Evolutionary conservation across 164 flowering plant species (phyloP).

Genomic region (Magnolia officinalis): DNA sequence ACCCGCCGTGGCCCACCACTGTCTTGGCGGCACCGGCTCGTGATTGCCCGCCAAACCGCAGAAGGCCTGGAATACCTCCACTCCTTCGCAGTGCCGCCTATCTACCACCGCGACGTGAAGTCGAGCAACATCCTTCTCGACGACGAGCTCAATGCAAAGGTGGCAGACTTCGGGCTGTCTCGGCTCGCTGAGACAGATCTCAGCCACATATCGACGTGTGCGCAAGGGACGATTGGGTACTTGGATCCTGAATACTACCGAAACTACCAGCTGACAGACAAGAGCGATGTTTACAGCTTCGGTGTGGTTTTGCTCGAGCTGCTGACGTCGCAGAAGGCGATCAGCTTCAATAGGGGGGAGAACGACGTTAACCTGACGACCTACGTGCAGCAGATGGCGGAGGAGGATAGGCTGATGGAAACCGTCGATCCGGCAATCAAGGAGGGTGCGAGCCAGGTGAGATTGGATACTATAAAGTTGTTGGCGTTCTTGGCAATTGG

Average conservation of each 20-base stretch:
- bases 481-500: constrained; percentile 13
- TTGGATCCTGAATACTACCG: constrained; percentile 23
- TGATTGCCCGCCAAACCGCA: constrained; percentile 14
- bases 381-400: constrained; percentile 9
- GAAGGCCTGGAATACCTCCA: constrained; percentile 23
- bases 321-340: constrained; percentile 15
- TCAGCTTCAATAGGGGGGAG: constrained; percentile 15
- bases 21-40: constrained; percentile 10
- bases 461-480: constrained; percentile 16
- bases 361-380: constrained; percentile 11
- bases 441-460: constrained; percentile 7
- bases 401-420: constrained; percentile 15
- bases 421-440: constrained; percentile 2
- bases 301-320: constrained; percentile 22
- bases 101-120: constrained; percentile 25
- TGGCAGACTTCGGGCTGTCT: constrained; percentile 23
- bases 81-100: constrained; percentile 18
- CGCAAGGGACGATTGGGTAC: constrained; percentile 21
- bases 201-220: constrained; percentile 22
- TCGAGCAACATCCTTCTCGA: constrained; percentile 23
- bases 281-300: constrained; percentile 24
- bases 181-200: constrained; percentile 13
- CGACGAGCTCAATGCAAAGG: constrained; percentile 21
- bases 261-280: constrained; percentile 19
- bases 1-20: neutral